phyloP scores from a whole-genome alignment of 1,284 basidiomycete species.

The Neolentinus lepideus region DNA sequence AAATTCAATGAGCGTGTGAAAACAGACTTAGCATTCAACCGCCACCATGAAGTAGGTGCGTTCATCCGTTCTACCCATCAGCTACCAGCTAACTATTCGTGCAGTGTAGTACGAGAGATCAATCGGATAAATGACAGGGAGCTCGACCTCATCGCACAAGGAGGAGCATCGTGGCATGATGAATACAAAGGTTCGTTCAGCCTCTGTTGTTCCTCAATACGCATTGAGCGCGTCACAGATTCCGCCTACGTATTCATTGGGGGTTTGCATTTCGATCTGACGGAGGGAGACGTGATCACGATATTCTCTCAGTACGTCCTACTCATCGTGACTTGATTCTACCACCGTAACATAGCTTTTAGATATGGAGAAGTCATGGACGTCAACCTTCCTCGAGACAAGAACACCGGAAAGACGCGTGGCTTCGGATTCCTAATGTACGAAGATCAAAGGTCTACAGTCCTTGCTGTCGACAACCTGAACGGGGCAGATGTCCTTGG shows the following conservation, averaged over 20 bases:
- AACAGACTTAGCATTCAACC: conserved; percentile 1
- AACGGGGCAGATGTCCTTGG: conserved; percentile 91
- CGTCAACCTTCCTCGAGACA: conserved; percentile 90
- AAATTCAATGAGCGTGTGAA: conserved; percentile 6
- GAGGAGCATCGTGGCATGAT: conserved; percentile 91
- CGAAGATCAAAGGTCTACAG: conserved; percentile 93
- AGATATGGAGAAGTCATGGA: conserved; percentile 96
- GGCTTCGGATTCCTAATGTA: conserved; percentile 99
- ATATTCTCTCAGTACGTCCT: conserved; percentile 93
- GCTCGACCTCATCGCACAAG: conserved; percentile 66
- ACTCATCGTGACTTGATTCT: neutral
- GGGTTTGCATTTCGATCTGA: conserved; percentile 79
- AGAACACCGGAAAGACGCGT: conserved; percentile 79
- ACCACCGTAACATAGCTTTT: neutral
- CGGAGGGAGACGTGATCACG: conserved; percentile 96
- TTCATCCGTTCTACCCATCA: neutral
- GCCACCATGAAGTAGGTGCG: conserved; percentile 59
- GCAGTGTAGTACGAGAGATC: conserved; percentile 88
- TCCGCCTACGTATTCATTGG: conserved; percentile 95
- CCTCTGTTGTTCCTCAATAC: neutral
- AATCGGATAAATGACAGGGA: conserved; percentile 90
- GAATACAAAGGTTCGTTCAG: conserved; percentile 73
- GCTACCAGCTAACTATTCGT: conserved; percentile 5
- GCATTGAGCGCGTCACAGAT: conserved; percentile 37
- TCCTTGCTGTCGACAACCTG: conserved; percentile 97